These are phyloP conservation scores for Nitzschia sp. DNA, from an alignment of 108 stramenopile genomes.

Conservation along the genomic window DNA sequence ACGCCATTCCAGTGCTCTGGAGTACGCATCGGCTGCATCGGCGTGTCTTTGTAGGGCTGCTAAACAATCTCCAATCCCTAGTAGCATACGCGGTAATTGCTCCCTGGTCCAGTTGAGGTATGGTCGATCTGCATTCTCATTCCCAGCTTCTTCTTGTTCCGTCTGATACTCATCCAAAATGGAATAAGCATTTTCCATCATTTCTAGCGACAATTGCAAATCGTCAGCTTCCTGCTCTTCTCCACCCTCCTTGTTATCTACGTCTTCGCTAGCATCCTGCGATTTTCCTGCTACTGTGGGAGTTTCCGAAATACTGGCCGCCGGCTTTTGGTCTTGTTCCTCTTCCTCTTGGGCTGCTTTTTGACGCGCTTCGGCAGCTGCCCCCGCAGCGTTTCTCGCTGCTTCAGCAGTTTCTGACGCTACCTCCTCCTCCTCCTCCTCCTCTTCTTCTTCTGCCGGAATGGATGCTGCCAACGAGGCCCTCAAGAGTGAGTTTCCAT, in stretches of 20 bases:
- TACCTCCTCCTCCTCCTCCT: constrained; percentile 12
- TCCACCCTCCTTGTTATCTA: background rate
- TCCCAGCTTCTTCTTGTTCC: background rate
- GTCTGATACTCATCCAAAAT: constrained; percentile 51
- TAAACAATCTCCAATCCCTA: constrained; percentile 72
- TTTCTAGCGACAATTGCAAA: constrained; percentile 62
- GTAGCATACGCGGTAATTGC: constrained; percentile 64
- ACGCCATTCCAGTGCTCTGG: constrained; percentile 62
- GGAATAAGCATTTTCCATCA: constrained; percentile 74
- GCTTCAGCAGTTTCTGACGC: constrained; percentile 14
- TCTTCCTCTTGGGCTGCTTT: constrained; percentile 3
- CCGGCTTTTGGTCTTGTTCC: background rate
- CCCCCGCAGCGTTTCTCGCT: constrained; percentile 39
- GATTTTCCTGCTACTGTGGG: background rate
- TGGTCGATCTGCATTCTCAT: background rate
- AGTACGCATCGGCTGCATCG: constrained; percentile 78
- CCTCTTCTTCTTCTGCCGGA: constrained; percentile 16
- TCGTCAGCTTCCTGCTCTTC: constrained; percentile 23
- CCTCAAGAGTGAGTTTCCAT: constrained; percentile 79
- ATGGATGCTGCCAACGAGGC: constrained; percentile 17
- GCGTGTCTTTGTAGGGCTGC: constrained; percentile 47
- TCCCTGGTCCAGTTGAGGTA: constrained; percentile 43
- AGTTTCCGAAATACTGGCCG: background rate
- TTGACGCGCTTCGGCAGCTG: constrained; percentile 38
- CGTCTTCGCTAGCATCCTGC: background rate